Base-by-base conservation (phyloP, 225 moss, liverwort and hornwort species). In the Marchantia polymorpha region DNA sequence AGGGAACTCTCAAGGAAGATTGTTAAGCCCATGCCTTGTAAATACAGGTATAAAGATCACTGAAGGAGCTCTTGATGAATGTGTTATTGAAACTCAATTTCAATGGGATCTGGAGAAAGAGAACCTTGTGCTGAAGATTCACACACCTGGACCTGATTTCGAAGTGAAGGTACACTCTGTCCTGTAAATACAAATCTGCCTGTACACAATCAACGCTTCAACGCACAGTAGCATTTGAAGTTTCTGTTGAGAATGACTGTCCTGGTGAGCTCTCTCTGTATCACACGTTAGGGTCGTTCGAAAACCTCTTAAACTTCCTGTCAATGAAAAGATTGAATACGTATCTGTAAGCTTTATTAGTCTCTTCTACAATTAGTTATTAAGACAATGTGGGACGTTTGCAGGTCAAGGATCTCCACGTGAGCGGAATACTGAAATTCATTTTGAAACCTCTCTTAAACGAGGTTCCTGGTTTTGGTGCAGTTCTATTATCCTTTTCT, bases 381-480 rank as follows among this genome's bases (percentile, higher is more conserved):
- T 1, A 19, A 19, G 12, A 30, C 27, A 11, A 15, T 47, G 17
- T 0, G 13, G 31, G 16, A n/a, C 59, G 13, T 29, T 8, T 59
- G 63, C 94, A 97, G 96, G 85, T 94, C 27, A 92, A 91, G 63
- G 88, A 97, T 25, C 87, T 85, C 76, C 82, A 83, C 52, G 81
- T 93, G 67, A 86, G 85, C 65, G 96, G 93, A 52, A 90, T 74
- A n/a, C 81, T 91, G 0, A 97, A 89, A 81, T 88, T 97, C 69
- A 90, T 97, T 17, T 81, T 97, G 68, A 97, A 94, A 84, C 96
- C 96, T 31, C 86, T 97, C 60, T 79, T 92, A 52, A 89, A 87
- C 27, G 87, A 83, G 55, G 75, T 97, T 63, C 96, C 96, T 49
- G 91, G 92, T 16, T 97, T 97, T 84, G 96, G 94, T 66, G 96